Percentiles rank a stretch among this genome's conserved stretches.
These are phyloP conservation scores for Ambrosia hybrid DNA, from an alignment of 140 eudicot genomes.

Conservation along the genomic window DNA sequence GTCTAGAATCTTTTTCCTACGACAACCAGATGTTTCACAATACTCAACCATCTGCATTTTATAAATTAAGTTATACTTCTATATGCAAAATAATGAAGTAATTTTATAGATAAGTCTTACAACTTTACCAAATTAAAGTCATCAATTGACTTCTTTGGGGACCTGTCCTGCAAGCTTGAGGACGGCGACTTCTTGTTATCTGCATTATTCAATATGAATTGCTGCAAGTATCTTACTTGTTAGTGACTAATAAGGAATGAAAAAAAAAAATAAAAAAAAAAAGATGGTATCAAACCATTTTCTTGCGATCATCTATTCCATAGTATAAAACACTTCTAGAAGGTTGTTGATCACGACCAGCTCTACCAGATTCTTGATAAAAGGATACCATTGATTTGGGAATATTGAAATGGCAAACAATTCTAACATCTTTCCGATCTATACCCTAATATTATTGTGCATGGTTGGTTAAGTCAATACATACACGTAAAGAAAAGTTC, in stretches of 20 bases:
- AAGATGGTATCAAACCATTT: slow-evolving; percentile 53
- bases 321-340: slow-evolving; percentile 80
- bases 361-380: slow-evolving; percentile 99
- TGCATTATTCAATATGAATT: slow-evolving; percentile 67
- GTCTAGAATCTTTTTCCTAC: slow-evolving; percentile 84
- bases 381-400: slow-evolving; percentile 97
- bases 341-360: slow-evolving; percentile 94
- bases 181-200: slow-evolving; percentile 64
- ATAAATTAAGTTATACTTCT: not conserved
- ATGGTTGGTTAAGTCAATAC: slow-evolving; percentile 16
- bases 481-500: not conserved
- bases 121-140: slow-evolving; percentile 66
- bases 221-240: slow-evolving; percentile 43
- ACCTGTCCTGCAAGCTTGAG: slow-evolving; percentile 47
- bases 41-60: slow-evolving; percentile 78
- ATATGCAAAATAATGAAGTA: not conserved
- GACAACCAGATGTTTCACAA: slow-evolving; percentile 82
- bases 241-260: not conserved
- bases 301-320: slow-evolving; percentile 87
- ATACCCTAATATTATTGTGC: slow-evolving; percentile 60
- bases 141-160: slow-evolving; percentile 63
- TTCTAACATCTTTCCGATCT: slow-evolving; percentile 87
- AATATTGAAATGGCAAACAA: slow-evolving; percentile 91
- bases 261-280: not conserved
- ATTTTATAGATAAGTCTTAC: slow-evolving; percentile 8